Evolutionary conservation across 2,329 filamentous ascomycete genomes (phyloP), one percentile per base, ranked within the genome.

Genomic region (Fusarium pininemorale): DNA sequence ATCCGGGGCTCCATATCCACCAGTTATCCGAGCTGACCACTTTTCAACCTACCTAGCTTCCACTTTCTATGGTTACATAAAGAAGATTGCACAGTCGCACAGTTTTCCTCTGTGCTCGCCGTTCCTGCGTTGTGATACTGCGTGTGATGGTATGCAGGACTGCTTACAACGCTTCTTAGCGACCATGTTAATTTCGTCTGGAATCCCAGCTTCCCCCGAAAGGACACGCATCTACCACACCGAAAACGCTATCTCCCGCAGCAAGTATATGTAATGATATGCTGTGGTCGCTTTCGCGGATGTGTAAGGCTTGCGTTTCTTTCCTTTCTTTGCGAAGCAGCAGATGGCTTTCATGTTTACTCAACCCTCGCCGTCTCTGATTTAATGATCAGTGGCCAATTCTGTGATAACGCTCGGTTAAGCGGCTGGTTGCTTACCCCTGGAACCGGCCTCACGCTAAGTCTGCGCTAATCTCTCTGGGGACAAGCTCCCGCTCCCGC

Each of bases 1-100:
- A 77, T 73, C 70, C 61, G 69, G 77, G 70, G 75, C 69, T 67
- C 76, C 70, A 69, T 78, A 74, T 41, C 56, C 71, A 68, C 69
- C 38, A 71, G 39, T 66, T 62, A 66, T 69, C 69, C 75, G 54
- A 70, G 69, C 67, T 74, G 66, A 74, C 72, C 68, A 54, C 39
- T 30, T 41, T 63, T 76, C 66, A 59, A 24, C 26, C 26, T 30
- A 50, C 20, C 41, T 30, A 69, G 16, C 42, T 42, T 20, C 38
- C 30, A 28, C 6, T 28, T 48, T 39, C 65, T 47, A 65, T 42
- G 53, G 70, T 57, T 66, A 32, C 61, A 47, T 48, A 69, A 61
- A 67, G 55, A 62, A 50, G 30, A 63, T 61, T 59, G 48, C 47
- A 55, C 63, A 70, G 60, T 28, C 56, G 38, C 53, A 56, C 61